Conservation (phyloP, 1,284 basidiomycete species). For the Cryptococcus floricola region DNA sequence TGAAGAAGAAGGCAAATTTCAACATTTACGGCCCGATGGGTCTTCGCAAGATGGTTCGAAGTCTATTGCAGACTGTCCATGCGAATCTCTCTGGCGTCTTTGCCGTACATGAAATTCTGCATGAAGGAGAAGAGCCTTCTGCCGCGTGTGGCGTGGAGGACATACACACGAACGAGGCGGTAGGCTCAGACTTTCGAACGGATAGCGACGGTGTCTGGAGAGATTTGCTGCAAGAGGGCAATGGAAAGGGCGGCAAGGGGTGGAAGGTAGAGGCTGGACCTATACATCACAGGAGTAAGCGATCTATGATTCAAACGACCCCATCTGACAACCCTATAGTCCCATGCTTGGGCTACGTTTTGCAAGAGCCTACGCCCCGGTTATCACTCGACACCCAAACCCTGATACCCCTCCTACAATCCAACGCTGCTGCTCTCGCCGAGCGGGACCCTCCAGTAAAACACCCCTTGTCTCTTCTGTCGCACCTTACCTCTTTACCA, state of each 20-base stretch:
- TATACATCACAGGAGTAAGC: constrained; percentile 71
- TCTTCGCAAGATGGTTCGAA: constrained; percentile 72
- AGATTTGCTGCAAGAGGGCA: constrained; percentile 50
- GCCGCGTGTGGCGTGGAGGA: constrained; percentile 54
- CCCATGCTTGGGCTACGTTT: constrained; percentile 75
- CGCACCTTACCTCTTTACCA: constrained; percentile 58
- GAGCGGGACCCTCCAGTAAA: constrained; percentile 58
- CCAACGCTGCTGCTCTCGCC: constrained; percentile 52
- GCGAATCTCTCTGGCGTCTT: constrained; percentile 64
- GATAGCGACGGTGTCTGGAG: constrained; percentile 69
- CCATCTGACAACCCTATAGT: constrained; percentile 53
- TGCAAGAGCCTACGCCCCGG: constrained; percentile 59
- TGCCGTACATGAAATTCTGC: constrained; percentile 76
- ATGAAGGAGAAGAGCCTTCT: constrained; percentile 53
- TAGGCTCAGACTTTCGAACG: constrained; percentile 62
- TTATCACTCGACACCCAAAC: constrained; percentile 43
- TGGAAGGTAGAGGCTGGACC: constrained; percentile 71
- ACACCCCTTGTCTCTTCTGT: constrained; percentile 68
- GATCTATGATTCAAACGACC: constrained; percentile 2
- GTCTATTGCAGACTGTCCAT: constrained; percentile 65
- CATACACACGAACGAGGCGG: constrained; percentile 64
- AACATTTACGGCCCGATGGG: constrained; percentile 81
- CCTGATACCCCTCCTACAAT: constrained; percentile 46
- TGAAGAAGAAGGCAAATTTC: constrained; percentile 55
- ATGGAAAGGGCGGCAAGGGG: constrained; percentile 44